These are phyloP conservation scores for Pseudogymnoascus sp. DNA, from an alignment of 2,329 filamentous ascomycete species.

Conservation along the genomic window DNA sequence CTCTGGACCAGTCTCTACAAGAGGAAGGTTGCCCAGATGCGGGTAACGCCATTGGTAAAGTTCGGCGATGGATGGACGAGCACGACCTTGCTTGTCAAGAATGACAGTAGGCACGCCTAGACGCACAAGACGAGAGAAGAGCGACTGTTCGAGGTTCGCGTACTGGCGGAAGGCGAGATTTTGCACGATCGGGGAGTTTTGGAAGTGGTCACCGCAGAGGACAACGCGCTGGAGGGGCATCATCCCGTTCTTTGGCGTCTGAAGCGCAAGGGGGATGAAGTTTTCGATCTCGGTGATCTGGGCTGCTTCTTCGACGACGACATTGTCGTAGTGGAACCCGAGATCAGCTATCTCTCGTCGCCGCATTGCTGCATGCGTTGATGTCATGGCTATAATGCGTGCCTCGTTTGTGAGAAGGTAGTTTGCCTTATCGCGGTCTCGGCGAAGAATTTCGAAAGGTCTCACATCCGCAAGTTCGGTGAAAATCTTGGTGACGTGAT, in stretches of 20 bases:
- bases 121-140: conserved; percentile 85
- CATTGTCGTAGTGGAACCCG: conserved; percentile 96
- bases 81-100: conserved; percentile 88
- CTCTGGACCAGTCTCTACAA: conserved; percentile 58
- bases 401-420: conserved; percentile 93
- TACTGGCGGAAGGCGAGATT: conserved; percentile 91
- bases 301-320: conserved; percentile 96
- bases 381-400: conserved; percentile 97
- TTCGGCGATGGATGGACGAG: conserved; percentile 74
- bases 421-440: conserved; percentile 86
- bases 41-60: conserved; percentile 93
- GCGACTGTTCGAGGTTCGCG: conserved; percentile 88
- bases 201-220: conserved; percentile 87
- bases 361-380: conserved; percentile 92
- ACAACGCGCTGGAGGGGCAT: conserved; percentile 79
- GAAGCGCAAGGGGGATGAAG: conserved; percentile 90
- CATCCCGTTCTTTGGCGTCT: conserved; percentile 66
- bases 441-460: conserved; percentile 87
- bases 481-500: conserved; percentile 84
- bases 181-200: conserved; percentile 94
- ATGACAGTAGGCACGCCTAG: conserved; percentile 85
- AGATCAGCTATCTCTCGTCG: conserved; percentile 80
- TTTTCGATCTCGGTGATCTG: conserved; percentile 97
- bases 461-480: conserved; percentile 85
- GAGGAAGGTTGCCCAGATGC: conserved; percentile 67